A percentile compares a stretch with the other conserved stretches of the same genome.
Conservation (phyloP, 1,284 basidiomycete species). For the Malassezia japonica region DNA sequence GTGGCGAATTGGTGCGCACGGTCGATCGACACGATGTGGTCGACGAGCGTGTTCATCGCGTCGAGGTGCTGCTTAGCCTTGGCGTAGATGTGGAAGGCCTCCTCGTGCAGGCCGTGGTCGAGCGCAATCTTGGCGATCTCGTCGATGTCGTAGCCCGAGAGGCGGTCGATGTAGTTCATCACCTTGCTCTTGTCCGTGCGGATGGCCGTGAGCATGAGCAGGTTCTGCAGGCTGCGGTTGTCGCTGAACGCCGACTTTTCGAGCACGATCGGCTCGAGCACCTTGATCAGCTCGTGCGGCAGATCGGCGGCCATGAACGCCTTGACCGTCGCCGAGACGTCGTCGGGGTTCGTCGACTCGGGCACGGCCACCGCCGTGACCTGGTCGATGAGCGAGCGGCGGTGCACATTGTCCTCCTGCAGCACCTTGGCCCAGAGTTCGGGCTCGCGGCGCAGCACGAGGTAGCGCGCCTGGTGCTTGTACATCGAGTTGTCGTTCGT, state of each 20-base stretch:
- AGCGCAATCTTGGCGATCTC: conserved; percentile 97
- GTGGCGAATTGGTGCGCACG: conserved; percentile 90
- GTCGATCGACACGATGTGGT: conserved; percentile 95
- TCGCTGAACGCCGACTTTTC: conserved; percentile 96
- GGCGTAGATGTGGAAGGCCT: conserved; percentile 60
- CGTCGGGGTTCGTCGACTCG: conserved; percentile 94
- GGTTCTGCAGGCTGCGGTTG: conserved; percentile 61
- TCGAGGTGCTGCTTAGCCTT: conserved; percentile 50
- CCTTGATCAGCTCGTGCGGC: conserved; percentile 91
- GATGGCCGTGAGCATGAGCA: conserved; percentile 88
- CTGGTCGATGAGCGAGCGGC: conserved; percentile 90
- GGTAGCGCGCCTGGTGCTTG: conserved; percentile 97
- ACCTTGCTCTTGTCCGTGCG: conserved; percentile 98
- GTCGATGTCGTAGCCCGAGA: conserved; percentile 84
- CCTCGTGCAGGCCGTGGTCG: conserved; percentile 90
- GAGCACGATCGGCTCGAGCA: conserved; percentile 96
- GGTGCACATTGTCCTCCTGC: conserved; percentile 76
- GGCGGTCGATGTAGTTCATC: conserved; percentile 93
- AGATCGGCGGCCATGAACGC: conserved; percentile 95
- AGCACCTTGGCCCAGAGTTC: conserved; percentile 97
- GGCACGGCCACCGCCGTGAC: conserved; percentile 72
- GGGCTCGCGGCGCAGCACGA: conserved; percentile 87
- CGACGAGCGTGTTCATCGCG: conserved; percentile 95
- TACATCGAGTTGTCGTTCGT: conserved; percentile 99
- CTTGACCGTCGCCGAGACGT: conserved; percentile 97